These are phyloP conservation scores for Pseudogymnoascus pannorum DNA, from an alignment of 2,329 filamentous ascomycete species.

Conservation along the genomic window DNA sequence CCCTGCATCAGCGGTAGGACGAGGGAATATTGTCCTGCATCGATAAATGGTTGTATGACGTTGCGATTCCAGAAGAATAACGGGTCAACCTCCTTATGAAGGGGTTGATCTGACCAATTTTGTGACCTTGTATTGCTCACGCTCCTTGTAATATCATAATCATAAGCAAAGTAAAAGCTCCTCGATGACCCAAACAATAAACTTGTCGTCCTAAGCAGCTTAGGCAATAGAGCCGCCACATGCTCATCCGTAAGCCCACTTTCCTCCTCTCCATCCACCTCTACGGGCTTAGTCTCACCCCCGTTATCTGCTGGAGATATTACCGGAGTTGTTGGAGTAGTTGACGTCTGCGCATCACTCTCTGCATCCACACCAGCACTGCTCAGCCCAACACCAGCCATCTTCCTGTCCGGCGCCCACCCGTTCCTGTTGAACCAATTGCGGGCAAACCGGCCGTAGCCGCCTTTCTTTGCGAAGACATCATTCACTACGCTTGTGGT, in stretches of 20 bases:
- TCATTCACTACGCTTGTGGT: slow-evolving; percentile 71
- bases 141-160: slow-evolving; percentile 78
- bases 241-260: neutral
- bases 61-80: slow-evolving; percentile 88
- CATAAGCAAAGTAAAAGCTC: slow-evolving; percentile 94
- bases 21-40: slow-evolving; percentile 62
- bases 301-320: neutral
- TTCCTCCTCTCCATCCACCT: neutral
- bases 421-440: slow-evolving; percentile 85
- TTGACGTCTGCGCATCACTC: neutral
- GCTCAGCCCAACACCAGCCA: neutral
- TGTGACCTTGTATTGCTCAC: slow-evolving; percentile 37
- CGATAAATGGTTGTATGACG: slow-evolving; percentile 65
- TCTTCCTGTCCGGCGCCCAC: slow-evolving; percentile 52
- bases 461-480: slow-evolving; percentile 74
- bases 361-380: slow-evolving; percentile 6
- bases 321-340: neutral
- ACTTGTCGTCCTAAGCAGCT: slow-evolving; percentile 74
- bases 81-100: slow-evolving; percentile 67
- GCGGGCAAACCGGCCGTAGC: slow-evolving; percentile 82
- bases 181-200: slow-evolving; percentile 73
- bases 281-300: neutral
- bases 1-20: slow-evolving; percentile 84
- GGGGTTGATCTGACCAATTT: slow-evolving; percentile 44
- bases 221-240: slow-evolving; percentile 55